Percentiles rank a stretch among this genome's conserved stretches.
Evolutionary conservation across 768 basidiomycete genomes (phyloP).

Genomic region (Kwoniella pini): DNA sequence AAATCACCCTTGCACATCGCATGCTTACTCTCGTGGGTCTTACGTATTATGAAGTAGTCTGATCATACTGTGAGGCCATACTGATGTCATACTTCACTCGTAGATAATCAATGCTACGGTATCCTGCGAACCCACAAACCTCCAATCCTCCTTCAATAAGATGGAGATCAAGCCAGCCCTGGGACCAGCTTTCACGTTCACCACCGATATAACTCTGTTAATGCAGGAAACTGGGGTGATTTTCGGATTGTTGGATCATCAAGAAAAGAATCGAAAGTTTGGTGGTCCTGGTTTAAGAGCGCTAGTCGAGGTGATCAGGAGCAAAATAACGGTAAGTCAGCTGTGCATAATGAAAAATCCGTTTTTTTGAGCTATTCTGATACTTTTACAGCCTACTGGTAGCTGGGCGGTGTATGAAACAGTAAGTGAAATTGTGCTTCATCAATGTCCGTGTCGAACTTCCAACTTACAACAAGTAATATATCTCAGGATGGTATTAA

Average conservation of each 20-base stretch:
- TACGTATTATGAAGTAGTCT: too few species aligned
- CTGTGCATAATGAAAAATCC: neutral
- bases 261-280: conserved; percentile 36
- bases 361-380: conserved; percentile 6
- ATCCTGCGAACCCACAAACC: conserved; percentile 40
- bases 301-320: conserved; percentile 51
- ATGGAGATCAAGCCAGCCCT: conserved; percentile 47
- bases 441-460: neutral
- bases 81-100: too few species aligned
- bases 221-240: conserved; percentile 47
- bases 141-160: conserved; percentile 42
- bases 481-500: conserved; percentile 33
- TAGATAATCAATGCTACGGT: conserved; percentile 40
- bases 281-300: conserved; percentile 38
- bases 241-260: conserved; percentile 45
- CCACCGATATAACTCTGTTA: conserved; percentile 42
- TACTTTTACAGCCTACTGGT: conserved; percentile 23
- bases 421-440: conserved; percentile 18
- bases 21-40: conserved; percentile 35
- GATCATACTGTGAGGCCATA: too few species aligned
- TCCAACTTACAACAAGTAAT: neutral
- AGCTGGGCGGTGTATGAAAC: conserved; percentile 46
- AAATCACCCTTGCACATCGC: conserved; percentile 27
- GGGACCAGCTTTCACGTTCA: conserved; percentile 44
- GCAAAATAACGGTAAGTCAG: conserved; percentile 40